Evolutionary conservation across 2,329 filamentous ascomycete species (phyloP), one percentile per base, ranked within the genome.

Genomic region (Aspergillus aculeatinus): DNA sequence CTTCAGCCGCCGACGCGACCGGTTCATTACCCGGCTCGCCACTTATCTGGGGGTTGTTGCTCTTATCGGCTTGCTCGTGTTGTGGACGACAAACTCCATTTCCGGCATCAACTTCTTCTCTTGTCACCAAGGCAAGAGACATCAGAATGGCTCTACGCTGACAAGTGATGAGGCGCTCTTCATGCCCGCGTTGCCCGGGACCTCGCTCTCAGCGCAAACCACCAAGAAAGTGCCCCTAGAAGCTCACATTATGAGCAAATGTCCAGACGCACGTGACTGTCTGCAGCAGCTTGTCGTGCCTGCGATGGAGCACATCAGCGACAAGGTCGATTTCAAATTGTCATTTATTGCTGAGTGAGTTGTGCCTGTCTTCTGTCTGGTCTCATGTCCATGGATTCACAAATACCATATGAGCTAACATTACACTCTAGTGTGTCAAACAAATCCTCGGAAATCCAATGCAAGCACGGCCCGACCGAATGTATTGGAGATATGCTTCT

Each of bases 231-330:
- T 98, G 4, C 90, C 92, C 4, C 78, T 99, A 2, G 95, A 99
- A 75, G 91, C 92, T 58, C 94, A 98, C 75, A 95, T 98, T 68
- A 99, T 98, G 89, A 91, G 88, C 79, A 97, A 98, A 82, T 99
- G 95, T 71, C 93, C 94, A 0, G 95, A 99, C 76, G 92, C 95
- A 2, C 84, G 83, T 74, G 89, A 91, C 72, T 97, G 94, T 70
- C 81, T 99, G 21, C 85, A 87, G 63, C 81, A 92, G 61, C 79
- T 99, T 67, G 83, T 99, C 25, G 79, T 98, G 16, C 95, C 95
- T 0, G 85, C 88, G 23, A 97, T 99, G 93, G 87, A 92, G 75
- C 84, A 86, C 60, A 84, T 93, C 42, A 83, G 86, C 62, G 85
- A 91, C 64, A 95, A 96, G 75, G 92, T 98, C 63, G 88, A 96